These are phyloP conservation scores for Picochlorum sp. DNA, from an alignment of 139 green algal genomes.

Conservation along the genomic window DNA sequence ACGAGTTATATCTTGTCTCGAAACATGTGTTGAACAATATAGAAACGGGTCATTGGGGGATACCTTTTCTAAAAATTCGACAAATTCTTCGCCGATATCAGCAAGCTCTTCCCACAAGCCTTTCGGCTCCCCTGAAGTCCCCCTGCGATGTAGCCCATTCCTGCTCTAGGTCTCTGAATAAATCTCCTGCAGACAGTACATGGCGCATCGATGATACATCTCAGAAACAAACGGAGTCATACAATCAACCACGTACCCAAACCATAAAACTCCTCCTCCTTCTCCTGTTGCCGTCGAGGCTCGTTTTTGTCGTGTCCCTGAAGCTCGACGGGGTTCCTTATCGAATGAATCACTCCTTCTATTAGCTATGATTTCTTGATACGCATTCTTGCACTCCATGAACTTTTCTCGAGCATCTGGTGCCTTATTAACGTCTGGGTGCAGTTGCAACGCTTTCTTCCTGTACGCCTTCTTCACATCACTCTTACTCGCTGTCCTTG, in stretches of 20 bases:
- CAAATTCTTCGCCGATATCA: slow-evolving; percentile 52
- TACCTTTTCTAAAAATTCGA: slow-evolving; percentile 54
- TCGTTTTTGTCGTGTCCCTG: slow-evolving; percentile 4
- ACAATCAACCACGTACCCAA: slow-evolving; percentile 15
- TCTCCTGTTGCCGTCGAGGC: neutral
- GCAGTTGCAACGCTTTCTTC: slow-evolving; percentile 74
- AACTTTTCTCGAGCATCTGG: slow-evolving; percentile 59
- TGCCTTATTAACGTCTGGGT: slow-evolving; percentile 80
- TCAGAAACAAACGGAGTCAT: too few species aligned
- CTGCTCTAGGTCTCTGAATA: slow-evolving; percentile 51
- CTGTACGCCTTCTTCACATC: slow-evolving; percentile 74
- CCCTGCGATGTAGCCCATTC: slow-evolving; percentile 31
- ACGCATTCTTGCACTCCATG: slow-evolving; percentile 70
- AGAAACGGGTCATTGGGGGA: neutral
- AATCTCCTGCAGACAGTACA: slow-evolving; percentile 34
- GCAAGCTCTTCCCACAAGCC: slow-evolving; percentile 46
- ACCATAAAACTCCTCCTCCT: slow-evolving; percentile 29
- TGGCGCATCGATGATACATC: neutral
- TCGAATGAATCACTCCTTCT: neutral
- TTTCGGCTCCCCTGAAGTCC: slow-evolving; percentile 13
- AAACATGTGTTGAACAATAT: neutral
- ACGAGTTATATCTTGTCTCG: neutral
- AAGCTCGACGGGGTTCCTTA: slow-evolving; percentile 37
- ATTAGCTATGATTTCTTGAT: slow-evolving; percentile 53
- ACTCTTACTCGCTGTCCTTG: slow-evolving; percentile 29